Evolutionary conservation across 371 early-diverging fungal species (phyloP).

Genomic region (Rhizopus sp.): DNA sequence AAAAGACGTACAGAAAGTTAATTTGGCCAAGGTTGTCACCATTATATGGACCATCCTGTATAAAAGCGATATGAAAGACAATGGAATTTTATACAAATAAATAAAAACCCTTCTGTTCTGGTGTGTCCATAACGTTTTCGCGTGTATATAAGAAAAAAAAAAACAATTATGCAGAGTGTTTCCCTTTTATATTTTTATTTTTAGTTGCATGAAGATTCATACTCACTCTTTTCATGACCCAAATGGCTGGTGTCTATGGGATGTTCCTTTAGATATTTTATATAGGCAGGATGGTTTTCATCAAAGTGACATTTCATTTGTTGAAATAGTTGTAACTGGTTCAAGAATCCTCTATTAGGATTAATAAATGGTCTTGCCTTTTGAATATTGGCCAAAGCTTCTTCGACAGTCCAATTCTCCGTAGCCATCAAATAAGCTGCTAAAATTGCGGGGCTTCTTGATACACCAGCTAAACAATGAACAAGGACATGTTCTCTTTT

Average conservation of each 20-base stretch:
- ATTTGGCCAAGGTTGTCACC: too few species aligned
- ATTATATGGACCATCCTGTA: too few species aligned
- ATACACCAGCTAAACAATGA: conserved; percentile 53
- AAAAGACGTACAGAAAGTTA: too few species aligned
- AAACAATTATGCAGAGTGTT: too few species aligned
- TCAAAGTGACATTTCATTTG: conserved; percentile 64
- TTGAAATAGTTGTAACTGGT: conserved; percentile 68
- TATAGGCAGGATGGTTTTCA: conserved; percentile 54
- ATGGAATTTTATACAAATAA: too few species aligned
- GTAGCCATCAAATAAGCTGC: conserved; percentile 75
- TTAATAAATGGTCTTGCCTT: conserved; percentile 55
- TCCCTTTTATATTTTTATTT: too few species aligned
- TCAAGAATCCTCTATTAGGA: conserved; percentile 77
- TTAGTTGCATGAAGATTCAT: too few species aligned
- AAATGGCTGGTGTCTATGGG: conserved; percentile 40
- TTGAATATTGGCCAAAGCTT: conserved; percentile 59
- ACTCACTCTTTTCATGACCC: conserved; percentile 28
- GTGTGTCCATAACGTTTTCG: too few species aligned
- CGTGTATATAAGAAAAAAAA: too few species aligned
- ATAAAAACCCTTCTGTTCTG: too few species aligned
- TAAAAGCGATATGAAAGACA: too few species aligned
- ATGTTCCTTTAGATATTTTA: conserved; percentile 57
- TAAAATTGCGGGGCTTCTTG: conserved; percentile 43
- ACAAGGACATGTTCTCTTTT: conserved; percentile 61
- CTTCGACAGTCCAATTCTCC: conserved; percentile 40